Conservation (phyloP, 2,329 filamentous ascomycete species). For the Amesomyces nigricolor region DNA sequence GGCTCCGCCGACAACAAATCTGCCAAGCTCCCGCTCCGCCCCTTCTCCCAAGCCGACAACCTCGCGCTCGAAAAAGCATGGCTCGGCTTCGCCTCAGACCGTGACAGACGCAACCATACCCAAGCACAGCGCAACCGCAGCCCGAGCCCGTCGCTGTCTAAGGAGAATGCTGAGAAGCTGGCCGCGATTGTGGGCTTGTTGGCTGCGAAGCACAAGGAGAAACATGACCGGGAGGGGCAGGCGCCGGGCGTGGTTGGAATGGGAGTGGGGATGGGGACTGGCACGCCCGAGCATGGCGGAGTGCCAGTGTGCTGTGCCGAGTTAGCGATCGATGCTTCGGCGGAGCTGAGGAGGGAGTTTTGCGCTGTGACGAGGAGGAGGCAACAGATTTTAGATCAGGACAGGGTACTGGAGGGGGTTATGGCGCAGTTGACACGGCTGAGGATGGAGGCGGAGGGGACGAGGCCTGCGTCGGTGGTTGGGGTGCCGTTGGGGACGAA, state of each 20-base stretch:
- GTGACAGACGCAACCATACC: conserved; percentile 44
- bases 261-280: conserved; percentile 16
- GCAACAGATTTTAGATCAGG: conserved; percentile 37
- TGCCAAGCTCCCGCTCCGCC: conserved; percentile 59
- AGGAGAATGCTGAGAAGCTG: conserved; percentile 35
- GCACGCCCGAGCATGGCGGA: conserved; percentile 8
- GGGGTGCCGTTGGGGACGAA: conserved; percentile 13
- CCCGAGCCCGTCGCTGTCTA: conserved; percentile 32
- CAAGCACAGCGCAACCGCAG: conserved; percentile 32
- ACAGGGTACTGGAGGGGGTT: conserved; percentile 43
- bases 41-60: conserved; percentile 76
- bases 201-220: conserved; percentile 42
- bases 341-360: conserved; percentile 45
- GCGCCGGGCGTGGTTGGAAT: conserved; percentile 19
- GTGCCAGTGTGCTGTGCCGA: conserved; percentile 44
- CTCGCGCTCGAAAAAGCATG: conserved; percentile 74
- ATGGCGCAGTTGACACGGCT: conserved; percentile 29
- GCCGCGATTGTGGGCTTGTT: conserved; percentile 39
- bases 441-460: conserved; percentile 2
- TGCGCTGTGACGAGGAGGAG: conserved; percentile 43
- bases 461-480: background rate
- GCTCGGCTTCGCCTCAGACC: conserved; percentile 51
- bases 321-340: conserved; percentile 41
- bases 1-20: conserved; percentile 44
- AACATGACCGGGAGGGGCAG: conserved; percentile 38